Evolutionary conservation across 2,329 filamentous ascomycete genomes (phyloP).

Genomic region (Venturia asperata): DNA sequence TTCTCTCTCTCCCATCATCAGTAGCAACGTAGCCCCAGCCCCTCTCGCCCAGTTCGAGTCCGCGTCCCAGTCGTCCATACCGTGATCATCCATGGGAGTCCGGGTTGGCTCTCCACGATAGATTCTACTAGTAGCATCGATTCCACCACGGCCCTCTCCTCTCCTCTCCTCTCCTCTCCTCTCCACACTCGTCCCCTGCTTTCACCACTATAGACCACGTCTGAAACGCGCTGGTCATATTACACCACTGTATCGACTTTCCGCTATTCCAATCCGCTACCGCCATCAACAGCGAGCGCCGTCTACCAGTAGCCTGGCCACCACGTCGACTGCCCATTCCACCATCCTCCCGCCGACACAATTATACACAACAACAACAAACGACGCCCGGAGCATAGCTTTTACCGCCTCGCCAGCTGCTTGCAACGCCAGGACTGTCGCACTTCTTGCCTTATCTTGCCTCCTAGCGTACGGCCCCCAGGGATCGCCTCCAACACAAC

Average conservation of each 20-base stretch:
- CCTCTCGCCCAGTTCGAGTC: not conserved
- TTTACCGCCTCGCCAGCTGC: not conserved
- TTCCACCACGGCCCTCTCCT: not conserved
- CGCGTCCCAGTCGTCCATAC: not conserved
- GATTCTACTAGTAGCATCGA: no score
- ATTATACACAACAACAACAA: conserved; percentile 6
- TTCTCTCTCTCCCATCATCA: not conserved
- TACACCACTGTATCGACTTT: conserved; percentile 5
- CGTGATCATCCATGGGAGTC: not conserved
- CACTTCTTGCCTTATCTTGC: conserved; percentile 6
- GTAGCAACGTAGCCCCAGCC: not conserved
- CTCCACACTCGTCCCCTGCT: conserved; percentile 13
- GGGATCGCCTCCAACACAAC: not conserved
- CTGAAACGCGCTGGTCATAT: conserved; percentile 12
- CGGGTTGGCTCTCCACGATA: no score
- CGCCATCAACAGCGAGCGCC: not conserved
- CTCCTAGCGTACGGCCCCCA: not conserved
- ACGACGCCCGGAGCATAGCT: not conserved
- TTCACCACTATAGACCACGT: conserved; percentile 7
- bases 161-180: not conserved
- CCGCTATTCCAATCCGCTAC: not conserved
- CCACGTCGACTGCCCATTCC: no score
- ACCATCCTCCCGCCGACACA: not conserved
- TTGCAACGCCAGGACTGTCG: not conserved
- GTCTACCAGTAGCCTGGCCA: no score